Base-by-base conservation (phyloP, 1,284 basidiomycete genomes). In the Mycena sp. region DNA sequence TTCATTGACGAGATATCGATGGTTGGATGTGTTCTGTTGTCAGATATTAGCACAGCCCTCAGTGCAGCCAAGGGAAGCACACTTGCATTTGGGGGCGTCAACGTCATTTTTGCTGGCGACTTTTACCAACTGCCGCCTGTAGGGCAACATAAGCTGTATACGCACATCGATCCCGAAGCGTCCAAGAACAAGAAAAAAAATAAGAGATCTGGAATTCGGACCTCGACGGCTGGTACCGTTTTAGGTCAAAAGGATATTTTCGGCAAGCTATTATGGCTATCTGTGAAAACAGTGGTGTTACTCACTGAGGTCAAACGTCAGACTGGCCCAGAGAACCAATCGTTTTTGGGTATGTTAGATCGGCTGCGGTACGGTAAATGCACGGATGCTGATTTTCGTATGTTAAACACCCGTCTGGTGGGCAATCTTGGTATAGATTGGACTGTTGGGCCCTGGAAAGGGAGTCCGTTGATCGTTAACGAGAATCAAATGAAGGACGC, bases 1-100 rank as follows among this genome's bases (percentile, higher is more conserved):
- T 74, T 83, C 29, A 74, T 83, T 10, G 80, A 83, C 58, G 77
- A 83, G 62, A 70, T 82, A 0, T 82, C 80, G 0, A 82, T 81
- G 79, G 68, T 81, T 11, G 73, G 76, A 1, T 77, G 76, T 40
- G 40, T 62, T 1, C 52, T 78, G 12, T 40, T 80, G 9, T 40
- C 25, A 2, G 40, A 72, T 6, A 74, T 80, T 28, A 71, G 69
- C 45, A 60, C 74, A 16, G 74, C 74, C 0, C 54, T 81, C 0
- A 56, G 40, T 9, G 29, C 64, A 10, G 79, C 80, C 0, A 81
- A 74, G 52, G 74, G 72, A 4, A 68, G 64, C 19, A 38, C 60
- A 5, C 4, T 23, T 19, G 61, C 70, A 0, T 82, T 80, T 69
- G 78, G 80, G 7, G 77, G 77, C 0, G 65, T 81, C 0, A 80